phyloP scores from a whole-genome alignment of 139 green algal genomes.

The Eudorina sp. region DNA sequence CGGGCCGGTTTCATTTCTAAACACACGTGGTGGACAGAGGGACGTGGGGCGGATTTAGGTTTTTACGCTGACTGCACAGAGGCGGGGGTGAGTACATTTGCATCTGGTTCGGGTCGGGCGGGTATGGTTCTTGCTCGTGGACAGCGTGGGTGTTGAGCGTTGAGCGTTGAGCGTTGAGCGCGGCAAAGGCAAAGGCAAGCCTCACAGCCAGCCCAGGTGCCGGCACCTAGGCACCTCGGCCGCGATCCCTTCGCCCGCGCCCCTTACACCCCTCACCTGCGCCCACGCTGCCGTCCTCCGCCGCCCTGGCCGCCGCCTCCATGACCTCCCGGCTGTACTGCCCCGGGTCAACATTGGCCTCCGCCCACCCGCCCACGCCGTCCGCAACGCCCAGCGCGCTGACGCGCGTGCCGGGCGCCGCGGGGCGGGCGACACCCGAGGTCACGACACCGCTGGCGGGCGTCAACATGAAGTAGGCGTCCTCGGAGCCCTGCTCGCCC shows the following conservation, averaged over 20 bases:
- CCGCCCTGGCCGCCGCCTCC: slow-evolving; percentile 27
- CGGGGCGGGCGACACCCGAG: neutral
- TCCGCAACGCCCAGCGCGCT: slow-evolving; percentile 87
- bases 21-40: too few relatives aligned
- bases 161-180: too few relatives aligned
- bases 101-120: too few relatives aligned
- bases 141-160: too few relatives aligned
- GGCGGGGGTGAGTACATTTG: too few relatives aligned
- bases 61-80: too few relatives aligned
- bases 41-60: too few relatives aligned
- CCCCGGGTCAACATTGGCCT: slow-evolving; percentile 81
- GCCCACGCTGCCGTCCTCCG: neutral
- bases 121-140: too few relatives aligned
- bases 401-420: neutral
- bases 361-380: slow-evolving; percentile 89
- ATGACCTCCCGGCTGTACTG: slow-evolving; percentile 80
- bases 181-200: too few relatives aligned
- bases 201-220: too few relatives aligned
- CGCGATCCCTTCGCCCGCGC: neutral
- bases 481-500: slow-evolving; percentile 9
- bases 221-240: too few relatives aligned
- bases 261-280: neutral
- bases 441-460: neutral
- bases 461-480: slow-evolving; percentile 25
- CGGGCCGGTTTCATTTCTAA: too few relatives aligned